Conservation (phyloP, 495 filamentous ascomycete genomes). For the Penicillium roqueforti region DNA sequence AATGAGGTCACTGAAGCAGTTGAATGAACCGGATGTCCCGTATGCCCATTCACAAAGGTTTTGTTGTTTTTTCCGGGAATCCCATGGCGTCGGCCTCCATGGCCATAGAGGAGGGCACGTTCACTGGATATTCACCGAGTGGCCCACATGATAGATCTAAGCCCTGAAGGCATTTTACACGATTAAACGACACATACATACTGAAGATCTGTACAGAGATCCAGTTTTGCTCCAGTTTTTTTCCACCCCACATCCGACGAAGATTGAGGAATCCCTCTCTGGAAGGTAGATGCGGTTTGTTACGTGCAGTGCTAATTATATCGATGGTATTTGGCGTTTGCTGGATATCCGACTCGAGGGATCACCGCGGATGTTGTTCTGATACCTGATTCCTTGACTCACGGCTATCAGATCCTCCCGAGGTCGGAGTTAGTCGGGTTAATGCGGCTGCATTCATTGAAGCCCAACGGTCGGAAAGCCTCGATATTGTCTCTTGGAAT, state of each 20-base stretch:
- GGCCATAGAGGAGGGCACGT: conserved; percentile 11
- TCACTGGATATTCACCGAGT: conserved; percentile 10
- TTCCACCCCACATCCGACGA: conserved; percentile 9
- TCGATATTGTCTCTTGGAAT: background rate
- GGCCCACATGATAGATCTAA: conserved; percentile 12
- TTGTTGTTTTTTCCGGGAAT: conserved; percentile 16
- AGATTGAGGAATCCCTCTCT: conserved; percentile 16
- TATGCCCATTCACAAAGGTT: conserved; percentile 12
- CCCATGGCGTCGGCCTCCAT: conserved; percentile 17
- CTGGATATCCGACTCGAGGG: background rate
- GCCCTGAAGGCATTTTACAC: conserved; percentile 3
- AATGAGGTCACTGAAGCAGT: background rate
- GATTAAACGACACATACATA: conserved; percentile 6
- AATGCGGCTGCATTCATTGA: too few species aligned
- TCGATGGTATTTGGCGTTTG: conserved; percentile 8
- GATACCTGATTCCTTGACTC: background rate
- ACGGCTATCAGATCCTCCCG: background rate
- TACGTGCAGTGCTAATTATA: conserved; percentile 2
- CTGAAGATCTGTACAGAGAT: background rate
- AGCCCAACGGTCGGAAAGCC: background rate
- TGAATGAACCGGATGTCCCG: background rate
- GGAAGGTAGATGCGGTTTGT: conserved; percentile 22
- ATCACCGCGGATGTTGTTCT: background rate
- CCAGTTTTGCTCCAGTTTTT: conserved; percentile 1
- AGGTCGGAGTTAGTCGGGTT: too few species aligned